Conservation (phyloP, 139 green algal species). For the Chlamydomonas incerta region DNA sequence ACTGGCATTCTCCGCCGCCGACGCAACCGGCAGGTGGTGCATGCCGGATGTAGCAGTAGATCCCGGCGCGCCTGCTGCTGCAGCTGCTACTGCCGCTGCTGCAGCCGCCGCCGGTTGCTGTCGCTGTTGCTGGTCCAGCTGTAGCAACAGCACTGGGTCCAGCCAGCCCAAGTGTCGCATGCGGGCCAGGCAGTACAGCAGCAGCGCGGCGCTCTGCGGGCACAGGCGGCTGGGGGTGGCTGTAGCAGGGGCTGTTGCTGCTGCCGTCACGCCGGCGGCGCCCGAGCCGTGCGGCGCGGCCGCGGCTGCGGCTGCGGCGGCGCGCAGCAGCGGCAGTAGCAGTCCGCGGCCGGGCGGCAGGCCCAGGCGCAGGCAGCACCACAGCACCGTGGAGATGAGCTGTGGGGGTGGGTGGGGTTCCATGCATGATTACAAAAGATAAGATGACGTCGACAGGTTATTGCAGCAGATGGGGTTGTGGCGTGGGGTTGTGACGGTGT, state of each 20-base stretch:
- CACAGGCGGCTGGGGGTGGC: not conserved
- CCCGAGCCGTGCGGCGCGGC: too few relatives aligned
- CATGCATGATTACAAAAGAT: too few relatives aligned
- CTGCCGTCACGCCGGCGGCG: too few relatives aligned
- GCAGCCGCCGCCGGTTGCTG: not conserved
- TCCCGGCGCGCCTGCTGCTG: too few relatives aligned
- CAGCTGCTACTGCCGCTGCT: not conserved
- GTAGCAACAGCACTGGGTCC: not conserved
- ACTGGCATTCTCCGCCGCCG: too few relatives aligned
- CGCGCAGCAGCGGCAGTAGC: not conserved
- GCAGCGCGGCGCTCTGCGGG: not conserved
- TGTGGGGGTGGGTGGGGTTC: not conserved
- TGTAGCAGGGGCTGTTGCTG: too few relatives aligned
- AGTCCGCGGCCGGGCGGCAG: not conserved
- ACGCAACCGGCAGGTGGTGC: too few relatives aligned
- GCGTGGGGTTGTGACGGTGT: too few relatives aligned
- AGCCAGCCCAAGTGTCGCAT: not conserved
- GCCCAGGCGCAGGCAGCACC: not conserved
- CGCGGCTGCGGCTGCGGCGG: not conserved
- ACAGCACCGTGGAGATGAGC: constrained; percentile 9
- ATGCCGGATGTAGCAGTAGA: too few relatives aligned
- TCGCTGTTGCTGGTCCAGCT: not conserved
- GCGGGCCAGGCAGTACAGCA: constrained; percentile 6
- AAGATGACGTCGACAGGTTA: too few relatives aligned
- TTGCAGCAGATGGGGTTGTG: too few relatives aligned